These are phyloP conservation scores for Neonectria punicea DNA, from an alignment of 2,329 filamentous ascomycete species.

Conservation along the genomic window DNA sequence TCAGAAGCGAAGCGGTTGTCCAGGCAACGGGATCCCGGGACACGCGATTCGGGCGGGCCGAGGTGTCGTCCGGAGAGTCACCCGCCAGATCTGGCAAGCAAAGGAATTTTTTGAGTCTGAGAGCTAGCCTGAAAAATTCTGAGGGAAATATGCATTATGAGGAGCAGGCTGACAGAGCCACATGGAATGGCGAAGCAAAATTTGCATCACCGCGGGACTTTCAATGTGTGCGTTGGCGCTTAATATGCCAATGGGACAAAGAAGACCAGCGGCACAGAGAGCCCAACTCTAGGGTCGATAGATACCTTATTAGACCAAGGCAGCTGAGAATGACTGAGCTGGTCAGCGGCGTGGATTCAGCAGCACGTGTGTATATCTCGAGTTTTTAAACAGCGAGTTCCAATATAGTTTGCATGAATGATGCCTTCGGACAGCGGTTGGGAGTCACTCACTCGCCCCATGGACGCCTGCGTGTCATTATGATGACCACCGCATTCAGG, in stretches of 20 bases:
- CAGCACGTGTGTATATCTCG: not conserved
- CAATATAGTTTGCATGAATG: not conserved
- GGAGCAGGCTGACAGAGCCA: not conserved
- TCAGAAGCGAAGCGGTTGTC: slow-evolving; percentile 45
- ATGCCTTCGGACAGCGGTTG: not conserved
- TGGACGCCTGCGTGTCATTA: not conserved
- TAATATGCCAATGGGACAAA: not conserved
- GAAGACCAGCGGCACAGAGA: slow-evolving; percentile 8
- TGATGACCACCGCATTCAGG: slow-evolving; percentile 2
- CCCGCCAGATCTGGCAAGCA: not conserved
- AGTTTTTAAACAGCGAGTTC: not conserved
- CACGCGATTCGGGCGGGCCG: slow-evolving; percentile 9
- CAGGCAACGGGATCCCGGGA: slow-evolving; percentile 40
- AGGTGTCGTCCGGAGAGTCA: not conserved
- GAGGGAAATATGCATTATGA: not conserved
- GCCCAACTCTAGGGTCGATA: not conserved
- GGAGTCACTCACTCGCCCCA: not conserved
- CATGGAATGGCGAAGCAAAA: not conserved
- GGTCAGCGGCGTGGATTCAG: slow-evolving; percentile 5
- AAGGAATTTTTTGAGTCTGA: not conserved
- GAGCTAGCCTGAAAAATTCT: not conserved
- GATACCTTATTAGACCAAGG: too few relatives aligned
- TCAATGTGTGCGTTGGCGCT: slow-evolving; percentile 4
- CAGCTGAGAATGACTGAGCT: not conserved
- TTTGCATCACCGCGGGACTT: not conserved